Evolutionary conservation across 768 basidiomycete genomes (phyloP).

Genomic region (Wakefieldia striispora): DNA sequence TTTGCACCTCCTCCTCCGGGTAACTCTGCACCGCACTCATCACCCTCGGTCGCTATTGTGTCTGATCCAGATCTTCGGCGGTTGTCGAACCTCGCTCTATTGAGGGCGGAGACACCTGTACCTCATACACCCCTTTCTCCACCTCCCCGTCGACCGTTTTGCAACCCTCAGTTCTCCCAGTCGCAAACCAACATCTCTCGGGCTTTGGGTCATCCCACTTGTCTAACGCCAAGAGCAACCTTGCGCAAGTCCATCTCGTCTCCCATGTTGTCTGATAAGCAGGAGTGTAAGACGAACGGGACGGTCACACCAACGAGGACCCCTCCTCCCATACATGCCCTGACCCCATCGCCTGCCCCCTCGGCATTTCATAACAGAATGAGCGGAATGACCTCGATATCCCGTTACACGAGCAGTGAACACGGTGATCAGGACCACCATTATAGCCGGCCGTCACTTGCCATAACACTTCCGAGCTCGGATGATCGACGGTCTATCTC

Average conservation of each 20-base stretch:
- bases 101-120: slow-evolving; percentile 66
- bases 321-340: slow-evolving; percentile 45
- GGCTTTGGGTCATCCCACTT: background rate
- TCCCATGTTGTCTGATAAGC: slow-evolving; percentile 47
- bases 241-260: slow-evolving; percentile 55
- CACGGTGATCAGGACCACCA: slow-evolving; percentile 35
- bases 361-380: slow-evolving; percentile 26
- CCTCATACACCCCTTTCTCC: slow-evolving; percentile 63
- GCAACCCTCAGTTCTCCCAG: slow-evolving; percentile 45
- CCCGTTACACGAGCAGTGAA: slow-evolving; percentile 40
- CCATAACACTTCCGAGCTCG: slow-evolving; percentile 45
- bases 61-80: slow-evolving; percentile 34
- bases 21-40: slow-evolving; percentile 3
- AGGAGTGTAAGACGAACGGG: slow-evolving; percentile 34
- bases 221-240: slow-evolving; percentile 15
- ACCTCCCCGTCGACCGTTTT: slow-evolving; percentile 52
- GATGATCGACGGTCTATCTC: slow-evolving; percentile 54
- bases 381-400: slow-evolving; percentile 22
- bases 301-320: slow-evolving; percentile 34
- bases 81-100: slow-evolving; percentile 44
- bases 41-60: slow-evolving; percentile 17
- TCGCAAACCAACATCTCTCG: slow-evolving; percentile 54
- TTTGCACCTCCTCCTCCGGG: slow-evolving; percentile 22
- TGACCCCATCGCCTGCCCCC: slow-evolving; percentile 30
- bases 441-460: slow-evolving; percentile 47